phyloP scores from a whole-genome alignment of 345 rosid genomes.

The Eucalyptus leucophloia region DNA sequence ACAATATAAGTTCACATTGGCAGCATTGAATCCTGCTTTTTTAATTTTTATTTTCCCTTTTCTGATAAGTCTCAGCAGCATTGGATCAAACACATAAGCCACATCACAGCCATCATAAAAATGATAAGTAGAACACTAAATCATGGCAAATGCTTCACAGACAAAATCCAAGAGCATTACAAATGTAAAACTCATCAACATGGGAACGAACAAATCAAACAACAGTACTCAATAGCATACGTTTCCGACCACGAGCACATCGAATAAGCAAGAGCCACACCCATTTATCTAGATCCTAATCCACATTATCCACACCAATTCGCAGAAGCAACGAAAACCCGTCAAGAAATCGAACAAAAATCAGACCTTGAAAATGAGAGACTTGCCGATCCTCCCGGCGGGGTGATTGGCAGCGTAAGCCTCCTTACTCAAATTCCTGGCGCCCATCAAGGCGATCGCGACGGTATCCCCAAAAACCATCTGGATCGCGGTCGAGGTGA shows the following conservation, averaged over 20 bases:
- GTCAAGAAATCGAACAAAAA: background rate
- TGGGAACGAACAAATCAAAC: background rate
- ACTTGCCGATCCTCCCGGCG: slow-evolving; percentile 91
- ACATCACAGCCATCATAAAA: background rate
- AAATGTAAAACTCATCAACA: background rate
- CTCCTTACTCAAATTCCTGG: slow-evolving; percentile 71
- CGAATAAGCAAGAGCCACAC: background rate
- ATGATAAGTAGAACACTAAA: background rate
- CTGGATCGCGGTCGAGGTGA: slow-evolving; percentile 94
- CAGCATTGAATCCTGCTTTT: background rate
- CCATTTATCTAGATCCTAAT: background rate
- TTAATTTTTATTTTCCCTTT: background rate
- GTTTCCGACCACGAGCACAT: background rate
- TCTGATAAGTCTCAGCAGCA: background rate
- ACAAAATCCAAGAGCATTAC: background rate
- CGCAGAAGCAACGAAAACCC: background rate
- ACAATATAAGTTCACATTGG: background rate
- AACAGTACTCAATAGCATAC: background rate
- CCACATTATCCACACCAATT: background rate
- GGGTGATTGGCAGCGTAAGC: slow-evolving; percentile 93
- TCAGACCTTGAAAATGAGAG: slow-evolving; percentile 80
- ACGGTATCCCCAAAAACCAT: slow-evolving; percentile 99
- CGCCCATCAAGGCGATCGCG: slow-evolving; percentile 90
- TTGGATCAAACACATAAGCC: background rate
- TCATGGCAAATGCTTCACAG: background rate